Percentiles rank a stretch among this genome's conserved stretches.
These are phyloP conservation scores for Pyrenopolyporus hunteri DNA, from an alignment of 495 filamentous ascomycete species.

Conservation along the genomic window DNA sequence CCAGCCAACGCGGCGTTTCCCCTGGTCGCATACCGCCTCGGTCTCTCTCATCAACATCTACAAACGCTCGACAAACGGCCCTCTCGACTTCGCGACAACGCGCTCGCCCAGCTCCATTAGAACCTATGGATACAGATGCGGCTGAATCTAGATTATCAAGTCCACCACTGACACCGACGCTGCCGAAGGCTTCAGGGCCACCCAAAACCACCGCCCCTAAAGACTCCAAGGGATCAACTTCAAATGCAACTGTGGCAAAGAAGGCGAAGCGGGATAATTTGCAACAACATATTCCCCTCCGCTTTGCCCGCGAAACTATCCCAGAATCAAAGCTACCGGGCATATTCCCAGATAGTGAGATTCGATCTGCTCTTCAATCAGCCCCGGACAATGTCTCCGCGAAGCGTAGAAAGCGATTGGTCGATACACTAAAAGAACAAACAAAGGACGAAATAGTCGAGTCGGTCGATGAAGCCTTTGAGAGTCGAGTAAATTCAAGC, in stretches of 20 bases:
- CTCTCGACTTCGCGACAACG: conserved; percentile 12
- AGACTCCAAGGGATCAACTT: conserved; percentile 4
- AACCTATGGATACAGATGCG: conserved; percentile 28
- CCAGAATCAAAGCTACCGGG: conserved; percentile 1
- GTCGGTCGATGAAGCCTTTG: conserved; percentile 13
- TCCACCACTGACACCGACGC: conserved; percentile 41
- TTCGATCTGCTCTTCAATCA: conserved; percentile 2
- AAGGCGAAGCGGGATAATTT: conserved; percentile 3
- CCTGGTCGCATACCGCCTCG: conserved; percentile 19
- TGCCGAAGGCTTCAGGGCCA: conserved; percentile 27
- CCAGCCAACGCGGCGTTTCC: neutral
- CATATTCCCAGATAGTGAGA: neutral
- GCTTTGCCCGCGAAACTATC: conserved; percentile 38
- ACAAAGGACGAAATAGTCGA: conserved; percentile 24
- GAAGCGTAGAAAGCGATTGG: conserved; percentile 55
- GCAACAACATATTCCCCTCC: conserved; percentile 48
- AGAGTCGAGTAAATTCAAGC: conserved; percentile 16
- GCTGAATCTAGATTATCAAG: conserved; percentile 29
- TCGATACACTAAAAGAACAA: conserved; percentile 62
- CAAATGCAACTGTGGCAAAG: neutral
- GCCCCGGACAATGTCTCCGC: conserved; percentile 23
- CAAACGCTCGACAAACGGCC: neutral
- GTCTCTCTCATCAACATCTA: conserved; percentile 23
- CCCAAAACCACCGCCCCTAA: neutral
- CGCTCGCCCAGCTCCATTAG: conserved; percentile 2